Evolutionary conservation across 441 rosid genomes (phyloP).

Genomic region (Adansonia madagascariensis): DNA sequence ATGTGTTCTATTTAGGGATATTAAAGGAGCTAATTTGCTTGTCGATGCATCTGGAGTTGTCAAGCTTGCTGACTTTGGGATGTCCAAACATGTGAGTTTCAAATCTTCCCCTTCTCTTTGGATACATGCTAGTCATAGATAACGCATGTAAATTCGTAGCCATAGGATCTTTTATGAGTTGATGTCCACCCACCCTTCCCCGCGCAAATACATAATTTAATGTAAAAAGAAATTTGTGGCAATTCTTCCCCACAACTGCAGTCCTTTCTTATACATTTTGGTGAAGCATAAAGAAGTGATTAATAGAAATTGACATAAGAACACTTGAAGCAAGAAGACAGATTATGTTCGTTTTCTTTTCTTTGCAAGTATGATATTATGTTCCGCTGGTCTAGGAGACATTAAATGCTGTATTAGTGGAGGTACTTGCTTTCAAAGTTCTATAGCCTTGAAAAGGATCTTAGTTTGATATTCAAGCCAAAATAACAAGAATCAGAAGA

Average conservation of each 20-base stretch:
- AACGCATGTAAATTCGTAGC: slow-evolving; percentile 8
- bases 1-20: slow-evolving; percentile 61
- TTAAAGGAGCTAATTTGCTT: slow-evolving; percentile 95
- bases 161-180: slow-evolving; percentile 13
- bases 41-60: slow-evolving; percentile 95
- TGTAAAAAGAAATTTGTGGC: not conserved
- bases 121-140: not conserved
- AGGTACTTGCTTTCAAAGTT: not conserved
- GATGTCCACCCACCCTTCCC: not conserved
- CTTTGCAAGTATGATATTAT: not conserved
- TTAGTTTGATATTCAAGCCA: not conserved
- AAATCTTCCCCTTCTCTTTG: slow-evolving; percentile 24
- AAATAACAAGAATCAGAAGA: not conserved
- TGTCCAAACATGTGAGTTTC: slow-evolving; percentile 90
- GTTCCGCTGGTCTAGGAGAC: not conserved
- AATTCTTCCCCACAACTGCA: not conserved
- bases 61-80: slow-evolving; percentile 98
- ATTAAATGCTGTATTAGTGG: not conserved
- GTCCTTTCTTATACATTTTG: not conserved
- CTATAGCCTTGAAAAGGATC: not conserved
- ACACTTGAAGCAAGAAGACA: not conserved
- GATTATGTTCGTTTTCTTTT: not conserved
- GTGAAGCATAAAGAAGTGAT: slow-evolving; percentile 14
- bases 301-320: slow-evolving; percentile 1
- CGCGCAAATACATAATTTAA: not conserved